These are phyloP conservation scores for Alternaria sp. DNA, from an alignment of 2,329 filamentous ascomycete genomes.

Conservation along the genomic window DNA sequence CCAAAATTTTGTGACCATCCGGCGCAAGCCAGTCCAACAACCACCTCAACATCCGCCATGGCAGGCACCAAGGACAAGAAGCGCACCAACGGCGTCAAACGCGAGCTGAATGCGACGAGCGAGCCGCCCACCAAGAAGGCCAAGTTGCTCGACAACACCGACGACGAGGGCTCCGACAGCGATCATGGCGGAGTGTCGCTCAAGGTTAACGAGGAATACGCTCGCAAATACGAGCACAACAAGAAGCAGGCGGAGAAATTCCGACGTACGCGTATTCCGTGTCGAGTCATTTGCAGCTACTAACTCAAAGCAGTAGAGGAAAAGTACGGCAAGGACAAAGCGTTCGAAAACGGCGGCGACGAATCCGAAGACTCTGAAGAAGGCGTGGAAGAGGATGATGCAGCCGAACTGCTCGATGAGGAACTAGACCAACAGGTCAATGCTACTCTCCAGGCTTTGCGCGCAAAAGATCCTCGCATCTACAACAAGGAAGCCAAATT, in stretches of 20 bases:
- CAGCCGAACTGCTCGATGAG: constrained; percentile 85
- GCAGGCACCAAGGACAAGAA: constrained; percentile 36
- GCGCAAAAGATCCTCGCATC: constrained; percentile 87
- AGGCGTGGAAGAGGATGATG: constrained; percentile 88
- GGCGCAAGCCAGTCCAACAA: constrained; percentile 11
- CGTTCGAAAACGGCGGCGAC: constrained; percentile 48
- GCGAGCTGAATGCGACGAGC: constrained; percentile 27
- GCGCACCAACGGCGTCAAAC: constrained; percentile 37
- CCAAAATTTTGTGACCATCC: constrained; percentile 35
- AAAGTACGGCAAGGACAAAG: constrained; percentile 71
- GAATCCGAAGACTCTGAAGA: constrained; percentile 61
- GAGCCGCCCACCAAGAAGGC: constrained; percentile 47
- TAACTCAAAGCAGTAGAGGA: constrained; percentile 75
- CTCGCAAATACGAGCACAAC: constrained; percentile 91
- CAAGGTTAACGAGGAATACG: constrained; percentile 91
- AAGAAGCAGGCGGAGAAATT: constrained; percentile 93
- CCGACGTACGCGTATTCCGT: constrained; percentile 60
- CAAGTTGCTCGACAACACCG: constrained; percentile 51
- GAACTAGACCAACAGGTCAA: constrained; percentile 87
- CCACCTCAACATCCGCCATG: constrained; percentile 27
- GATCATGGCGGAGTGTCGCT: constrained; percentile 54
- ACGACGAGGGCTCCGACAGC: constrained; percentile 40
- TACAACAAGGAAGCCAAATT: constrained; percentile 85
- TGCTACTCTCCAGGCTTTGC: constrained; percentile 86
- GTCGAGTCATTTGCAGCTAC: constrained; percentile 1